Evolutionary conservation across 192 early-diverging fungal genomes (phyloP), one percentile per base, ranked within the genome.

Genomic region (Linnemannia schmuckeri): DNA sequence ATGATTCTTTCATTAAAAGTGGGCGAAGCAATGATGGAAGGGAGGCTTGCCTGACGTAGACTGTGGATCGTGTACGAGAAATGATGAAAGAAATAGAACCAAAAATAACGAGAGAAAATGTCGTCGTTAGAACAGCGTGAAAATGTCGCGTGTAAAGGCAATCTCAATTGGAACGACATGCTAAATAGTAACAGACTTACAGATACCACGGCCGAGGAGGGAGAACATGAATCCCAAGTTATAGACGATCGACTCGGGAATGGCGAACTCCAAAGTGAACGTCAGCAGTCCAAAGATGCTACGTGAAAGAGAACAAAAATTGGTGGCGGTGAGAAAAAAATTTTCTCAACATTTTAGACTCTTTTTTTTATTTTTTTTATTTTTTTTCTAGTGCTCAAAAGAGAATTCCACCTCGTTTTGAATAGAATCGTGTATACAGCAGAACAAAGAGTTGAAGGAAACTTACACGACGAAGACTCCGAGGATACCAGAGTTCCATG

Each of bases 181-280:
- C n/a, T 38, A 52, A 24, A 18, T 15, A 27, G 7, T 18, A 69
- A 10, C 8, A 44, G 30, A 70, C 75, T 82, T 82, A 82, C 81
- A 82, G n/a, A 85, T 4, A 68, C 83, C 83, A 12, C 83, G 83
- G 1, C 83, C 83, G 12, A 85, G 74, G 38, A 85, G 83, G 27
- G 83, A 85, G 75, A 85, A 85, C 83, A 85, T 77, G 70, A 85
- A 85, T 20, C 83, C 83, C 74, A 85, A 30, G 37, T 82, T 82
- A 37, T 82, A 82, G 81, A 82, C 81, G 33, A 82, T 71, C 55
- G 63, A 54, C 41, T 80, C 83, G 17, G 83, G 83, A 41, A 85
- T 85, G n/a, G 46, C 41, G n/a, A 85, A 85, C 70, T 85, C 83
- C 47, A 85, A 52, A 3, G 75, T 47, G 69, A 85, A 85, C 35